phyloP scores from a whole-genome alignment of 495 filamentous ascomycete genomes.

The Staphylotrichum tortipilum region DNA sequence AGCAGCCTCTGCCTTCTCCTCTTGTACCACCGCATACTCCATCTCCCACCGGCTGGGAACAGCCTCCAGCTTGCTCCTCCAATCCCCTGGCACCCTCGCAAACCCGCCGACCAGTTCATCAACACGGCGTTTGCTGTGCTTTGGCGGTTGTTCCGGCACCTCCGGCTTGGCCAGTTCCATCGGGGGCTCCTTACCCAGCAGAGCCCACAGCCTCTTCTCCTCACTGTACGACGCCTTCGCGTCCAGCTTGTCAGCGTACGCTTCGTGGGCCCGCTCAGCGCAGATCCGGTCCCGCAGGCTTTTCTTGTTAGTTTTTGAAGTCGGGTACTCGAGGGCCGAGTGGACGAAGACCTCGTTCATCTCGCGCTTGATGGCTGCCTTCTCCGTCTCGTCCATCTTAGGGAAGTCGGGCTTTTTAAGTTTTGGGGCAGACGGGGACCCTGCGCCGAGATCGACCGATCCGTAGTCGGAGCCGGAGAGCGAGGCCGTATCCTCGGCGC shows the following conservation, averaged over 20 bases:
- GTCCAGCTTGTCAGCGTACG: conserved; percentile 49
- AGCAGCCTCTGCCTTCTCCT: neutral
- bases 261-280: conserved; percentile 35
- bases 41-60: conserved; percentile 15
- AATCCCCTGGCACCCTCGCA: conserved; percentile 43
- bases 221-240: conserved; percentile 40
- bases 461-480: neutral
- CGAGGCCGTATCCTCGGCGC: conserved; percentile 10
- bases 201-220: conserved; percentile 48
- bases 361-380: conserved; percentile 12
- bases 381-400: conserved; percentile 23
- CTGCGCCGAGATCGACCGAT: neutral
- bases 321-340: conserved; percentile 17
- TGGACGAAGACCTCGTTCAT: conserved; percentile 24
- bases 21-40: conserved; percentile 7
- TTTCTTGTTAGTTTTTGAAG: conserved; percentile 6
- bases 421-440: neutral
- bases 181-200: conserved; percentile 43
- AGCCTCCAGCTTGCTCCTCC: conserved; percentile 9
- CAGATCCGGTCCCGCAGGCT: conserved; percentile 21
- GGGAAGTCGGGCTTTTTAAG: conserved; percentile 16
- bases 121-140: neutral
- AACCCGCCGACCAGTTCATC: conserved; percentile 11
- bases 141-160: neutral
- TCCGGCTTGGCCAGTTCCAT: conserved; percentile 49